A percentile compares a stretch with the other conserved stretches of the same genome.
phyloP scores from a whole-genome alignment of 768 basidiomycete species.

The Dacryopinax spathularia region DNA sequence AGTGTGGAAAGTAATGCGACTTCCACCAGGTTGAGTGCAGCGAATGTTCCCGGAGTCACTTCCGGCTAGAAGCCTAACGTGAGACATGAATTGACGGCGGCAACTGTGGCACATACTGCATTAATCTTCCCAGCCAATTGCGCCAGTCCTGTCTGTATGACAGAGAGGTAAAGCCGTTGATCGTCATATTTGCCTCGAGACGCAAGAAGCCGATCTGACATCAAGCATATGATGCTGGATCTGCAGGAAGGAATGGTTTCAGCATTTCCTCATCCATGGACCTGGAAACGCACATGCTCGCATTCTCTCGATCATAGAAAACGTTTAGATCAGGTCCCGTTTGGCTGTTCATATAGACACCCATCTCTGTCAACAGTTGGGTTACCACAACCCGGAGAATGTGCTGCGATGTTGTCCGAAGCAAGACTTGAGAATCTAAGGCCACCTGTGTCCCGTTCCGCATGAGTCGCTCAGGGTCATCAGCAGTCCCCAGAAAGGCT shows the following conservation, averaged over 20 bases:
- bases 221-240: not conserved
- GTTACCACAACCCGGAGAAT: not conserved
- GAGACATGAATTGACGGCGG: not conserved
- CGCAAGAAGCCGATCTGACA: not conserved
- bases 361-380: not conserved
- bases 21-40: slow-evolving; percentile 36
- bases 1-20: slow-evolving; percentile 58
- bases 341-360: not conserved
- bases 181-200: not conserved
- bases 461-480: not conserved
- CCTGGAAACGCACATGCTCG: not conserved
- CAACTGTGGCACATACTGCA: not conserved
- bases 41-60: slow-evolving; percentile 31
- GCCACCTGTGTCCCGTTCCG: not conserved
- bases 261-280: not conserved
- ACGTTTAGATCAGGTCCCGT: not conserved
- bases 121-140: not conserved
- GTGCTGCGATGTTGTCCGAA: not conserved
- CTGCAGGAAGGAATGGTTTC: not conserved
- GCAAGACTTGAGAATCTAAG: not conserved
- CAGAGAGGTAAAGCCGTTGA: not conserved
- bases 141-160: not conserved
- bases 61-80: not conserved
- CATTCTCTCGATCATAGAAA: not conserved
- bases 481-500: slow-evolving; percentile 29